Conservation (phyloP, 345 rosid genomes). For the Populus alba region DNA sequence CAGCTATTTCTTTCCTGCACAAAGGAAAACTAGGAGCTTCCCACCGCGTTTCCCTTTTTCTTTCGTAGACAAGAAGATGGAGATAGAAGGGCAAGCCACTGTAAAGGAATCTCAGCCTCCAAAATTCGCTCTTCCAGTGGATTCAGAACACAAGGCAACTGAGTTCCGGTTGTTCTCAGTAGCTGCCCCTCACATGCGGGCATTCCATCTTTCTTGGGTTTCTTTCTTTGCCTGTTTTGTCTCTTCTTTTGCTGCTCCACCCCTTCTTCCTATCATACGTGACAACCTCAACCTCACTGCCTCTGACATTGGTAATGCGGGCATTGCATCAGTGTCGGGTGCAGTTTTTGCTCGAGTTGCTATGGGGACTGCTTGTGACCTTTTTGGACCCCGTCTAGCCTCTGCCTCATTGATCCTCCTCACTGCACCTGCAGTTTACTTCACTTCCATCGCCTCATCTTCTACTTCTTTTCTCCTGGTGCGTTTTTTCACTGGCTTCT, state of each 20-base stretch:
- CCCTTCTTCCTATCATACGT: slow-evolving; percentile 74
- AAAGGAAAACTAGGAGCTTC: background rate
- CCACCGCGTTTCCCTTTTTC: too few relatives aligned
- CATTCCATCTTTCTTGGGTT: slow-evolving; percentile 83
- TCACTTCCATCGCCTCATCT: slow-evolving; percentile 57
- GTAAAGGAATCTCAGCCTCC: slow-evolving; percentile 3
- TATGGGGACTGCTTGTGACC: slow-evolving; percentile 79
- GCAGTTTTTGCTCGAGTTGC: slow-evolving; percentile 74
- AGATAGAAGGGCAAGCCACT: background rate
- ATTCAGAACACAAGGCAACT: slow-evolving; percentile 73
- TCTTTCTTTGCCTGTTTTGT: slow-evolving; percentile 81
- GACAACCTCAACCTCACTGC: slow-evolving; percentile 82
- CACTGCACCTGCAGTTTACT: slow-evolving; percentile 79
- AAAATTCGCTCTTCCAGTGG: slow-evolving; percentile 72
- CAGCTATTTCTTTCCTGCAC: background rate
- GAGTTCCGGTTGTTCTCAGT: slow-evolving; percentile 57
- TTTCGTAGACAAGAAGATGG: background rate
- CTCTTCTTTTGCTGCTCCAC: slow-evolving; percentile 82
- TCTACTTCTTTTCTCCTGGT: slow-evolving; percentile 63
- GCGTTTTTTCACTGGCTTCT: slow-evolving; percentile 73
- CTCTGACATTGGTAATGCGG: slow-evolving; percentile 81
- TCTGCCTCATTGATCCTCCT: slow-evolving; percentile 69
- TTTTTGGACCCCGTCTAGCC: slow-evolving; percentile 82
- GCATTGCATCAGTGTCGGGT: slow-evolving; percentile 83
- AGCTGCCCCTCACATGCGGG: slow-evolving; percentile 81